These are phyloP conservation scores for Wickerhamiella galacta DNA, from an alignment of 805 yeast species.

Conservation along the genomic window DNA sequence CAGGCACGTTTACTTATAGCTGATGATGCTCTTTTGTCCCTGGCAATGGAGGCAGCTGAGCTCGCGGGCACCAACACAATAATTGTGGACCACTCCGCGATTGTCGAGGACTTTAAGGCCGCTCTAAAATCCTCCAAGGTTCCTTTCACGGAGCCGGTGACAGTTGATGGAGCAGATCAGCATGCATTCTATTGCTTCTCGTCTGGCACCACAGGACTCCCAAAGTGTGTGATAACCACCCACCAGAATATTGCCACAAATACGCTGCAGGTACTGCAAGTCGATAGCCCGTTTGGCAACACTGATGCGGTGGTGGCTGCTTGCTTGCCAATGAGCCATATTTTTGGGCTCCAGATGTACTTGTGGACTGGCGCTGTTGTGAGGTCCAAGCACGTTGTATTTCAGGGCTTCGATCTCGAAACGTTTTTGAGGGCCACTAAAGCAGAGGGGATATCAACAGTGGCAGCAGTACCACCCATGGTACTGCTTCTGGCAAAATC, in stretches of 20 bases:
- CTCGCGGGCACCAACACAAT: neutral
- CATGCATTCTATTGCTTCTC: conserved; percentile 15
- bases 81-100: neutral
- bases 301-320: neutral
- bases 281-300: conserved; percentile 3
- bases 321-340: conserved; percentile 16
- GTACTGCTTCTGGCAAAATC: conserved; percentile 29
- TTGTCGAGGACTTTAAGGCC: too few relatives aligned
- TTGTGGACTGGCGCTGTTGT: conserved; percentile 9
- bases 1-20: conserved; percentile 1
- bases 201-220: conserved; percentile 33
- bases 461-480: conserved; percentile 27
- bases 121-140: too few relatives aligned
- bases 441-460: conserved; percentile 22
- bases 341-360: conserved; percentile 19
- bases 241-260: conserved; percentile 29
- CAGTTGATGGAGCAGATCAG: conserved; percentile 4
- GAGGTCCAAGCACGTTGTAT: conserved; percentile 13
- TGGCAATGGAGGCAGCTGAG: neutral
- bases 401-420: conserved; percentile 17
- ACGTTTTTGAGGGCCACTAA: conserved; percentile 14
- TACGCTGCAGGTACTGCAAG: conserved; percentile 8
- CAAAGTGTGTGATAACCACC: conserved; percentile 54
- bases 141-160: too few relatives aligned
- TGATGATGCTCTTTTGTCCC: neutral